Evolutionary conservation across 495 filamentous ascomycete genomes (phyloP).

Genomic region (Penicillium soppii): DNA sequence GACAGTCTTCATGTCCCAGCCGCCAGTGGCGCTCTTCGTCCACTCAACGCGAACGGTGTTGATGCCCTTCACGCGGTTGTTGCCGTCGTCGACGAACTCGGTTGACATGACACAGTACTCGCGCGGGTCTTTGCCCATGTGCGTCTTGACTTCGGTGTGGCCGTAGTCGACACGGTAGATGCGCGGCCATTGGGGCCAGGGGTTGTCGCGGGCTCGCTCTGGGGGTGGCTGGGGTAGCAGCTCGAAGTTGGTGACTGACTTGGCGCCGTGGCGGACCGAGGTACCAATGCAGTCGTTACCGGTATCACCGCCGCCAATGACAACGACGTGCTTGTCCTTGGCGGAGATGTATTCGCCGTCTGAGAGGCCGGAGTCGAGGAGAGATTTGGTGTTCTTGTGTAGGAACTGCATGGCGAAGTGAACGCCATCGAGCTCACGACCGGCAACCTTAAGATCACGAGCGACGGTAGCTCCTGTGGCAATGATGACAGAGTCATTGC

Average conservation of each 20-base stretch:
- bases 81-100: conserved; percentile 93
- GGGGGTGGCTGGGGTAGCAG: conserved; percentile 91
- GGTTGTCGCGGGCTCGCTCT: conserved; percentile 94
- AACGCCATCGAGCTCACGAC: conserved; percentile 87
- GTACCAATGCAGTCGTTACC: conserved; percentile 99
- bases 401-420: conserved; percentile 99
- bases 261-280: conserved; percentile 95
- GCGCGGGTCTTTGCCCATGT: conserved; percentile 95
- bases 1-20: conserved; percentile 99
- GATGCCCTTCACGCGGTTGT: conserved; percentile 89
- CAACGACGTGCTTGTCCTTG: conserved; percentile 94
- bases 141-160: conserved; percentile 93
- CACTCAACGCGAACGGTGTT: conserved; percentile 97
- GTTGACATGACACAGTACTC: conserved; percentile 99
- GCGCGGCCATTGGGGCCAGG: conserved; percentile 98
- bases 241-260: conserved; percentile 97
- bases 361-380: conserved; percentile 86
- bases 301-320: conserved; percentile 98
- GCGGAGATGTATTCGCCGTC: conserved; percentile 94
- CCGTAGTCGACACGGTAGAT: conserved; percentile 99
- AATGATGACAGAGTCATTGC: conserved; percentile 86
- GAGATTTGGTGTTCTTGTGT: conserved; percentile 97
- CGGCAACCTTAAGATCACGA: conserved; percentile 90
- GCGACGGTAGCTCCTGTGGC: conserved; percentile 97
- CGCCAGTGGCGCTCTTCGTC: conserved; percentile 85